These are phyloP conservation scores for Exophiala bonariae DNA, from an alignment of 2,329 filamentous ascomycete genomes.

Conservation along the genomic window DNA sequence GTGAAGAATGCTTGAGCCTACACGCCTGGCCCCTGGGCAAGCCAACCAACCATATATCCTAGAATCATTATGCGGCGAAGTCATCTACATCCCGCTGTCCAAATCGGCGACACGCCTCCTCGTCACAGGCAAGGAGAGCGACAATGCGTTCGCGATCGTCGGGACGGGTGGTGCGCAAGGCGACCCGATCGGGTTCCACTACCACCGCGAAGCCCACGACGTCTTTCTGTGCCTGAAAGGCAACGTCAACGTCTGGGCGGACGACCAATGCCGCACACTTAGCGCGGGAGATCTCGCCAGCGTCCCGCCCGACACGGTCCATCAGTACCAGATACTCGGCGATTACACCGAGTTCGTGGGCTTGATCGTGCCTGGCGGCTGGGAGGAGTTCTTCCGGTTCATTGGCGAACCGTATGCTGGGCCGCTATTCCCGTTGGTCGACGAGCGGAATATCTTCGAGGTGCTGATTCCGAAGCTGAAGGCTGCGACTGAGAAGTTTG, in stretches of 20 bases:
- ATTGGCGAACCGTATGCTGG: conserved; percentile 55
- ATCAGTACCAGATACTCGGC: conserved; percentile 57
- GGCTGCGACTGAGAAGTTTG: conserved; percentile 56
- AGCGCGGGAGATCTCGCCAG: conserved; percentile 59
- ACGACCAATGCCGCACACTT: conserved; percentile 56
- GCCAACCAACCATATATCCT: conserved; percentile 47
- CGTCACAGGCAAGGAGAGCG: conserved; percentile 53
- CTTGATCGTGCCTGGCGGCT: conserved; percentile 58
- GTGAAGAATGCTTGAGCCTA: background rate
- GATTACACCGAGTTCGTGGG: conserved; percentile 57
- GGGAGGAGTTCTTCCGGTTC: conserved; percentile 62
- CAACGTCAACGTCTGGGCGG: conserved; percentile 57
- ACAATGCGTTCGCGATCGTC: conserved; percentile 53
- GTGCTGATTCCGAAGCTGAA: conserved; percentile 39
- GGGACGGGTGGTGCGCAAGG: conserved; percentile 49
- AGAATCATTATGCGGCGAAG: conserved; percentile 52
- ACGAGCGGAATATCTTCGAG: conserved; percentile 49
- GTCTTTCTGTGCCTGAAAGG: conserved; percentile 59
- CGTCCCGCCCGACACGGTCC: conserved; percentile 51
- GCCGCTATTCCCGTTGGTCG: conserved; percentile 51
- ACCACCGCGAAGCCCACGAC: conserved; percentile 58
- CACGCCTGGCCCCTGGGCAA: conserved; percentile 35
- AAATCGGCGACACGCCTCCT: conserved; percentile 54
- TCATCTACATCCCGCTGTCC: conserved; percentile 53
- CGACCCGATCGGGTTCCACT: conserved; percentile 56